Evolutionary conservation across 345 rosid species (phyloP).

Genomic region (Alliaria petiolata): DNA sequence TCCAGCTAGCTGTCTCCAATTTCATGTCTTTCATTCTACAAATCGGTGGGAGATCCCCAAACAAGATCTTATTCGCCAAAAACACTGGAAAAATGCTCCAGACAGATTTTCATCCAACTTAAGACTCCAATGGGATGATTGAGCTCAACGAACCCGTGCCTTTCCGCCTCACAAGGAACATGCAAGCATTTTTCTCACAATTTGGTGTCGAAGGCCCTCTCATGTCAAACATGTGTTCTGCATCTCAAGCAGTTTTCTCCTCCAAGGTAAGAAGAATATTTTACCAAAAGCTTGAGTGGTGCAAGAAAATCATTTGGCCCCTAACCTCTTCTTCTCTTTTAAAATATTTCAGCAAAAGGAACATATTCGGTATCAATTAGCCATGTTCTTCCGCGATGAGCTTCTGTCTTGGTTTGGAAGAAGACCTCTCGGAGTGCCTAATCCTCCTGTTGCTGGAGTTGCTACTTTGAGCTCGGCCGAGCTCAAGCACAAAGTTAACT

Average conservation of each 20-base stretch:
- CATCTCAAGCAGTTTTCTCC: slow-evolving; percentile 84
- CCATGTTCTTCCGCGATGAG: slow-evolving; percentile 98
- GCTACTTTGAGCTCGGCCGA: slow-evolving; percentile 62
- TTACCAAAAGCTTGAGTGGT: background rate
- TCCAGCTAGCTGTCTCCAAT: slow-evolving; percentile 89
- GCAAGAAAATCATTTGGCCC: background rate
- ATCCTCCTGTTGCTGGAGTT: slow-evolving; percentile 51
- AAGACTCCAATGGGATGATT: slow-evolving; percentile 79
- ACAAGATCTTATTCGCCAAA: slow-evolving; percentile 87
- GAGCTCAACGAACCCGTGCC: slow-evolving; percentile 92
- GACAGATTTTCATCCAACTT: slow-evolving; percentile 95
- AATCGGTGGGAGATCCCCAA: slow-evolving; percentile 97
- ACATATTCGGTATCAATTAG: slow-evolving; percentile 88
- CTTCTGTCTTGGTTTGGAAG: slow-evolving; percentile 96
- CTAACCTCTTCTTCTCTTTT: slow-evolving; percentile 15
- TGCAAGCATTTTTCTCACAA: slow-evolving; percentile 90
- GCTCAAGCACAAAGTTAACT: slow-evolving; percentile 64
- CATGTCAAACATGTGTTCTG: slow-evolving; percentile 77
- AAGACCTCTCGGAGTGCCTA: slow-evolving; percentile 68
- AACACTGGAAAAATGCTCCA: slow-evolving; percentile 92
- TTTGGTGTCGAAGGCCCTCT: slow-evolving; percentile 94
- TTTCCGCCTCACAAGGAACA: slow-evolving; percentile 92
- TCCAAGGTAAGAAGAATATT: slow-evolving; percentile 49
- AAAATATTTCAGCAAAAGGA: slow-evolving; percentile 55
- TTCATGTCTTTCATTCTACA: slow-evolving; percentile 96